Conservation (phyloP, 1,139 yeast genomes). For the Scheffersomyces lignicola region DNA sequence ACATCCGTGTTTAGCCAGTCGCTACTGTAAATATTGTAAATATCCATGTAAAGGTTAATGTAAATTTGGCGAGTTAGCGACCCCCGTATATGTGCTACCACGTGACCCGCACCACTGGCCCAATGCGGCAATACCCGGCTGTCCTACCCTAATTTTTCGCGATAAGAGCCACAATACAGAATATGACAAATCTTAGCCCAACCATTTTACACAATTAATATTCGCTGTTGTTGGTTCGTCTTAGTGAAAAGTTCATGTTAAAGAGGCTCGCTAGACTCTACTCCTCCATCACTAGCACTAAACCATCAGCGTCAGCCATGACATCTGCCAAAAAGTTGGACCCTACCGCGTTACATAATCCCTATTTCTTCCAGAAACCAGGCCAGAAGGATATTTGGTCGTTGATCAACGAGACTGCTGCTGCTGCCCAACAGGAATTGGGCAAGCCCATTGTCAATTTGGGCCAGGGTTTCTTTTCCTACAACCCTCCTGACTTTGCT, state of each 20-base stretch:
- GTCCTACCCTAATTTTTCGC: slow-evolving; percentile 2
- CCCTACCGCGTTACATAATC: slow-evolving; percentile 45
- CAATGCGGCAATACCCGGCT: no score
- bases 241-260: not conserved
- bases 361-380: slow-evolving; percentile 56
- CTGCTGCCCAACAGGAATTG: slow-evolving; percentile 58
- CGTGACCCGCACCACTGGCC: no score
- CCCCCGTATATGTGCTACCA: no score
- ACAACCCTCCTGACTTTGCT: slow-evolving; percentile 90
- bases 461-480: slow-evolving; percentile 97
- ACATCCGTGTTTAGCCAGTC: no score
- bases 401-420: slow-evolving; percentile 91
- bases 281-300: slow-evolving; percentile 4
- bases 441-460: slow-evolving; percentile 79
- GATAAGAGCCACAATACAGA: slow-evolving; percentile 4
- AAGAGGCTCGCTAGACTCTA: slow-evolving; percentile 3
- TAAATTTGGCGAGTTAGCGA: no score
- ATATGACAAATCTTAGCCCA: not conserved
- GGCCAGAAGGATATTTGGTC: slow-evolving; percentile 91
- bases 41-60: no score
- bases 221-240: not conserved
- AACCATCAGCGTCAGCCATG: slow-evolving; percentile 4
- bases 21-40: no score
- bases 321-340: slow-evolving; percentile 7
- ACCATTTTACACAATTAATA: not conserved